Conservation (phyloP, 345 rosid species). For the Eucalyptus sp. region DNA sequence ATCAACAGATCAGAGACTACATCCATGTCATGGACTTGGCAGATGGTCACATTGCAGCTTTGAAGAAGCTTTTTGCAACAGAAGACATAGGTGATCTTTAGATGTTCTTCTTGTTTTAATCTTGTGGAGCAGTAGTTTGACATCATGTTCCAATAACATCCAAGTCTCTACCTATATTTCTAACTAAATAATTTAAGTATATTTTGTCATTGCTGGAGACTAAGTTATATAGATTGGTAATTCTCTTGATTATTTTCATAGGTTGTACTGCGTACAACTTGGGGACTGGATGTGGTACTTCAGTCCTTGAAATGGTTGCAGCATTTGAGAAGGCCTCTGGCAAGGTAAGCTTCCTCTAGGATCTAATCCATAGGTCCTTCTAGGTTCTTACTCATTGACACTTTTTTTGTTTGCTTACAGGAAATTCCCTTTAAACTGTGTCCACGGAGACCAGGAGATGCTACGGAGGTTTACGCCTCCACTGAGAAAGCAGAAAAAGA, state of each 20-base stretch:
- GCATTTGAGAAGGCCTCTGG: constrained; percentile 90
- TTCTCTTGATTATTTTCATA: constrained; percentile 1
- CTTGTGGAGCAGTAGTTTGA: background rate
- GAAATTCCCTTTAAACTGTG: constrained; percentile 74
- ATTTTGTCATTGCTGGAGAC: background rate
- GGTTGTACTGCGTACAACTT: constrained; percentile 84
- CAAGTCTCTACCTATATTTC: background rate
- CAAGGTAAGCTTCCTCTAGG: constrained; percentile 33
- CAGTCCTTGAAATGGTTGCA: constrained; percentile 89
- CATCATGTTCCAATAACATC: background rate
- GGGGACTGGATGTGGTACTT: constrained; percentile 82
- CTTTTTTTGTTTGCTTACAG: constrained; percentile 19
- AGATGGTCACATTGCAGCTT: constrained; percentile 87
- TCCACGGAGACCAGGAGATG: constrained; percentile 89
- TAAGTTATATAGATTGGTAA: background rate
- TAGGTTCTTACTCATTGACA: background rate
- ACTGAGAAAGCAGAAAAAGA: constrained; percentile 67
- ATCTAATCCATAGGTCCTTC: background rate
- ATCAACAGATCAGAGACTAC: constrained; percentile 74
- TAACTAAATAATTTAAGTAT: background rate
- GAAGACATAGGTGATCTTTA: constrained; percentile 43
- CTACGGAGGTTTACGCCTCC: constrained; percentile 79
- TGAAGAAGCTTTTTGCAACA: constrained; percentile 49
- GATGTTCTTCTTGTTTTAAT: background rate
- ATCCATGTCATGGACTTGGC: constrained; percentile 96